Evolutionary conservation across 1,284 basidiomycete species (phyloP).

Genomic region (Wolfiporia cocos): DNA sequence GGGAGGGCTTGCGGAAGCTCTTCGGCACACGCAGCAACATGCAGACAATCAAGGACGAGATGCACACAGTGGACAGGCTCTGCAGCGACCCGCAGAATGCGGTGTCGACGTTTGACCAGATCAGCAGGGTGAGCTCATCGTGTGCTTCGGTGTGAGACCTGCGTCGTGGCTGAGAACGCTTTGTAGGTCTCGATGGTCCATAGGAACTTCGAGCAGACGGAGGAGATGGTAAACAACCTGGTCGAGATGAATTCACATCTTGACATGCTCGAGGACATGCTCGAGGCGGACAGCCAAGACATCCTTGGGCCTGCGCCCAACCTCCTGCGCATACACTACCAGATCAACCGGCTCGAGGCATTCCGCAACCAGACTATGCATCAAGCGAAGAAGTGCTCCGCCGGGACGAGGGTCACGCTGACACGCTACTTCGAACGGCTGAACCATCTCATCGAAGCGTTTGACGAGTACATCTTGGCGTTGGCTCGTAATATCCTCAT

Average conservation of each 20-base stretch:
- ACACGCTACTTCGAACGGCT: conserved; percentile 85
- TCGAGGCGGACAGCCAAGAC: conserved; percentile 66
- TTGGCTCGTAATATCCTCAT: conserved; percentile 77
- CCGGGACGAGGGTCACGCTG: conserved; percentile 64
- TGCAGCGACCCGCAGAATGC: conserved; percentile 68
- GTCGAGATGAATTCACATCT: conserved; percentile 86
- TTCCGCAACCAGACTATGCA: conserved; percentile 94
- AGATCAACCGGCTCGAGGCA: conserved; percentile 83
- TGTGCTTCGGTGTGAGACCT: too few relatives aligned
- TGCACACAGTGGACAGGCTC: conserved; percentile 81
- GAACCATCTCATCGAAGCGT: conserved; percentile 74
- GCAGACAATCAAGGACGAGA: conserved; percentile 87
- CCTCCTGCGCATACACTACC: conserved; percentile 87
- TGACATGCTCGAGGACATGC: conserved; percentile 72
- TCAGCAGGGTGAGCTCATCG: conserved; percentile 66
- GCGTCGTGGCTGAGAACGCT: too few relatives aligned
- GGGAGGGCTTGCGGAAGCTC: conserved; percentile 85
- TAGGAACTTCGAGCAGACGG: conserved; percentile 91
- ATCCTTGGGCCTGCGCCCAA: conserved; percentile 84
- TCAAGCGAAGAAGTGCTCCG: conserved; percentile 82
- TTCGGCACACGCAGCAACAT: conserved; percentile 80
- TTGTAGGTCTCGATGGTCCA: conserved; percentile 94
- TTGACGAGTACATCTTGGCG: conserved; percentile 84
- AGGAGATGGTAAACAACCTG: conserved; percentile 92
- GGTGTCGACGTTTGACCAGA: conserved; percentile 86